These are phyloP conservation scores for Zarea fungicola DNA, from an alignment of 2,329 filamentous ascomycete species.

Conservation along the genomic window DNA sequence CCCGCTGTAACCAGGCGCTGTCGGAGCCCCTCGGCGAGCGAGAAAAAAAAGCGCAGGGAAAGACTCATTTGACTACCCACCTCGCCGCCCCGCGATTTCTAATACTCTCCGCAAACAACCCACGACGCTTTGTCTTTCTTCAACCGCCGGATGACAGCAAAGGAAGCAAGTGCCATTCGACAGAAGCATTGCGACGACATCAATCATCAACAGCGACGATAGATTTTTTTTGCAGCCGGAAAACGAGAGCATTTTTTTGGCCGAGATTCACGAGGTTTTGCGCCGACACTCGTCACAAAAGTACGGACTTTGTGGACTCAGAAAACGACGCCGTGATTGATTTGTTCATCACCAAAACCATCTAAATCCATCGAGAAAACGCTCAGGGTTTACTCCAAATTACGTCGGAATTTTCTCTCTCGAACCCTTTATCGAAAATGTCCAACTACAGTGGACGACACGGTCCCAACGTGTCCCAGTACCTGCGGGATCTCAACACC, in stretches of 20 bases:
- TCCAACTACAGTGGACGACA: conserved; percentile 70
- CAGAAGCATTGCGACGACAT: not conserved
- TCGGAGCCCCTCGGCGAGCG: conserved; percentile 14
- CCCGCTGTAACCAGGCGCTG: not conserved
- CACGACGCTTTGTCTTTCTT: not conserved
- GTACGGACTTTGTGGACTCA: not conserved
- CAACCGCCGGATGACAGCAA: not conserved
- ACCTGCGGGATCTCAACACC: conserved; percentile 80
- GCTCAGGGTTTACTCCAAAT: too few species aligned
- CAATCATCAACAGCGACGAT: not conserved
- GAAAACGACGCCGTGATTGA: not conserved
- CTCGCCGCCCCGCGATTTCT: conserved; percentile 13
- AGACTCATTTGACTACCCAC: conserved; percentile 2
- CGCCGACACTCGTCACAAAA: not conserved
- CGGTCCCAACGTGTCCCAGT: conserved; percentile 83
- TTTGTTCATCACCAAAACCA: not conserved
- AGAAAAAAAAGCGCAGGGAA: conserved; percentile 10
- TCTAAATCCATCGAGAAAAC: not conserved
- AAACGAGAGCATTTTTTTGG: too few species aligned
- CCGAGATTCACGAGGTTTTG: too few species aligned
- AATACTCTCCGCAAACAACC: conserved; percentile 7
- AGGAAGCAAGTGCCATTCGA: not conserved
- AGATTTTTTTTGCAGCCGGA: too few species aligned
- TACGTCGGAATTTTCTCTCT: too few species aligned
- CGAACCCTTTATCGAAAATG: too few species aligned